Conservation (phyloP, 768 basidiomycete species). For the Tylopilus balloui region DNA sequence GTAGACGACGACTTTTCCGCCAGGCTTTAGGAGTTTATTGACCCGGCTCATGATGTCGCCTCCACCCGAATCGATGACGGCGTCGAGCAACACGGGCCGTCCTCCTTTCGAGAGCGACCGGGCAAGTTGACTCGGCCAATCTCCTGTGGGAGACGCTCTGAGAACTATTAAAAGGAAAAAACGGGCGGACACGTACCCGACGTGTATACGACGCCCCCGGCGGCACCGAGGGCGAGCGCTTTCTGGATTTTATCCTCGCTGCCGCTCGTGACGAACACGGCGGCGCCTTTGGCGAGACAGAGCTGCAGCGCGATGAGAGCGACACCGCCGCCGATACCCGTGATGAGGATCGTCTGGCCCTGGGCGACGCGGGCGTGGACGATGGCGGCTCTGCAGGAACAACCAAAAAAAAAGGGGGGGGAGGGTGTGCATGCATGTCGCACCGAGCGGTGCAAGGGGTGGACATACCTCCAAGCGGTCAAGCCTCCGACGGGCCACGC, state of each 20-base stretch:
- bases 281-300: conserved; percentile 67
- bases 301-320: conserved; percentile 73
- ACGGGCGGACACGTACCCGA: conserved; percentile 40
- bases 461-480: conserved; percentile 76
- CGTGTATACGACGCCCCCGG: conserved; percentile 74
- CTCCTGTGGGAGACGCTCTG: conserved; percentile 29
- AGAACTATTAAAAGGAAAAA: background rate
- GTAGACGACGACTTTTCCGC: conserved; percentile 59
- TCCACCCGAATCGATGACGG: conserved; percentile 67
- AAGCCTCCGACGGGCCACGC: conserved; percentile 76
- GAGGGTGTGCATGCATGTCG: background rate
- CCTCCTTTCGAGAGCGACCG: conserved; percentile 36
- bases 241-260: conserved; percentile 62
- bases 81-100: conserved; percentile 40
- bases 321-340: conserved; percentile 82
- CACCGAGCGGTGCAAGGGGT: background rate
- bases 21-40: conserved; percentile 47
- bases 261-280: conserved; percentile 80
- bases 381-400: conserved; percentile 49
- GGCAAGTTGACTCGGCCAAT: conserved; percentile 50
- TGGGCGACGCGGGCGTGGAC: conserved; percentile 59
- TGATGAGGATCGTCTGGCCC: conserved; percentile 74
- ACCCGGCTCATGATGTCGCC: conserved; percentile 56
- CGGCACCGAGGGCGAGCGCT: conserved; percentile 65
- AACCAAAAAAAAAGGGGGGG: too few species aligned